Conservation (phyloP, 2,329 filamentous ascomycete species). For the Raffaelea arxii region DNA sequence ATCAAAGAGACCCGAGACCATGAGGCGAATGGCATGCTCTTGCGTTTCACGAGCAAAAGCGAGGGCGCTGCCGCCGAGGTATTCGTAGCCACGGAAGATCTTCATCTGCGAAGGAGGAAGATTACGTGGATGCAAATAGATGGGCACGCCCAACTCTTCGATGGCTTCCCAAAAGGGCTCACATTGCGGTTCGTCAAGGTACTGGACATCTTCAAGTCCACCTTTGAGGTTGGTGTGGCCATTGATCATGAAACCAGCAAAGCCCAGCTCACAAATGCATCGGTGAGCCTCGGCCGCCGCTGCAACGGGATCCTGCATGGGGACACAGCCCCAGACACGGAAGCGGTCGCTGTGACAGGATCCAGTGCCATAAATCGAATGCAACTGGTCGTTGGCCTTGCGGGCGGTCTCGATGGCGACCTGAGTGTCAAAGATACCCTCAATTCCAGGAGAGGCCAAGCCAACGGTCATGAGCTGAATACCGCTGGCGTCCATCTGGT, state of each 20-base stretch:
- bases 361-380: slow-evolving; percentile 11
- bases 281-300: slow-evolving; percentile 14
- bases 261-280: slow-evolving; percentile 11
- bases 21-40: slow-evolving; percentile 12
- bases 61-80: neutral
- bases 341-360: slow-evolving; percentile 9
- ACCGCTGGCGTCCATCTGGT: slow-evolving; percentile 12
- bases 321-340: slow-evolving; percentile 13
- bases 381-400: slow-evolving; percentile 12
- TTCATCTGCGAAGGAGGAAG: slow-evolving; percentile 1
- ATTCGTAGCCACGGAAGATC: slow-evolving; percentile 1
- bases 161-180: slow-evolving; percentile 2
- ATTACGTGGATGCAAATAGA: slow-evolving; percentile 6
- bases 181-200: slow-evolving; percentile 4
- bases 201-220: neutral
- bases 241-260: slow-evolving; percentile 10
- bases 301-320: slow-evolving; percentile 11
- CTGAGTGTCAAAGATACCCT: slow-evolving; percentile 13
- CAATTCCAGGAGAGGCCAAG: slow-evolving; percentile 11
- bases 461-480: slow-evolving; percentile 10
- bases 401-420: slow-evolving; percentile 9
- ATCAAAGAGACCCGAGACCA: slow-evolving; percentile 14
- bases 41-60: slow-evolving; percentile 7
- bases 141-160: slow-evolving; percentile 5
- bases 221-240: slow-evolving; percentile 8